These are phyloP conservation scores for Reutealis trisperma DNA, from an alignment of 345 rosid genomes.

Conservation along the genomic window DNA sequence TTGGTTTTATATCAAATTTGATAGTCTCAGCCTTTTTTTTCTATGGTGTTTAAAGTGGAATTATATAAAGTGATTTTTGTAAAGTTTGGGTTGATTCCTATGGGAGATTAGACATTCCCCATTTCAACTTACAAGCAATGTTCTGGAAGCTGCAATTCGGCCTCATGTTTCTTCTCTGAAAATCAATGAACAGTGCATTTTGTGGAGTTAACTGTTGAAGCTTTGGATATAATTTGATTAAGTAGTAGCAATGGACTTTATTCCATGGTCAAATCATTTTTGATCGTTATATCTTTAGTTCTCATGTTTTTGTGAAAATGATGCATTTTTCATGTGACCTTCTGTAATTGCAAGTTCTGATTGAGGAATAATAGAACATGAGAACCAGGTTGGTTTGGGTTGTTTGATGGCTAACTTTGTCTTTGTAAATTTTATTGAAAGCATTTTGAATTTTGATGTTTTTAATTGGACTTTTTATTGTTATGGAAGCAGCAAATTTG, in stretches of 20 bases:
- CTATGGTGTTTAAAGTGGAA: neutral
- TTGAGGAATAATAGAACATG: neutral
- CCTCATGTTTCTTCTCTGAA: neutral
- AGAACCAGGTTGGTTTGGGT: too few species aligned
- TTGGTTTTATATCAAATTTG: neutral
- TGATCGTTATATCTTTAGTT: neutral
- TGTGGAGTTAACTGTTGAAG: neutral
- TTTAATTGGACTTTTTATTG: conserved; percentile 5
- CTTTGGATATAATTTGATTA: neutral
- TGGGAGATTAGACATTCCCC: neutral
- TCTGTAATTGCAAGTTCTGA: neutral
- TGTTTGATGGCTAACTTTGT: neutral
- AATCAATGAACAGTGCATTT: neutral
- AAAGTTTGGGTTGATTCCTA: neutral
- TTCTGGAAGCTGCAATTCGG: neutral
- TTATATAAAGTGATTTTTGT: neutral
- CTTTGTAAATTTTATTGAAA: too few species aligned
- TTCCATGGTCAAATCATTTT: neutral
- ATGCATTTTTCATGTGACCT: neutral
- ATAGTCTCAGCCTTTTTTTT: neutral
- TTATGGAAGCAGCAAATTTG: conserved; percentile 80
- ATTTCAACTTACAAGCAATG: neutral
- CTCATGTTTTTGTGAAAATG: neutral
- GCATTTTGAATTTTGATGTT: neutral
- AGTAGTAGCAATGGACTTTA: neutral